Percentiles rank a stretch among this genome's conserved stretches.
These are phyloP conservation scores for Septoria petroselini DNA, from an alignment of 2,329 filamentous ascomycete species.

Conservation along the genomic window DNA sequence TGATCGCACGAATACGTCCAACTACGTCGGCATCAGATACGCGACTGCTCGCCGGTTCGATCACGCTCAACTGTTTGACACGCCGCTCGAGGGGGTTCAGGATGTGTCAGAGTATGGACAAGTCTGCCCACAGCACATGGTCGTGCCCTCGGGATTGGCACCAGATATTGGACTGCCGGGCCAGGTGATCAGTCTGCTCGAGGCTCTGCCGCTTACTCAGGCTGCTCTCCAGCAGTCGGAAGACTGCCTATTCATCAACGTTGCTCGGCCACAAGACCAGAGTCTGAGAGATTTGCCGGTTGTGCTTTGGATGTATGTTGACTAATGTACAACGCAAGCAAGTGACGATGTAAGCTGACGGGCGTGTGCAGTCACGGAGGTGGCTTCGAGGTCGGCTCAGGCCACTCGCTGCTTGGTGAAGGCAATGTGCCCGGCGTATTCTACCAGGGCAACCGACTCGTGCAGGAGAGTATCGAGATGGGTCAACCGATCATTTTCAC, in stretches of 20 bases:
- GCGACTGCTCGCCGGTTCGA: conserved; percentile 18
- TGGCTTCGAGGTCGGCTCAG: conserved; percentile 29
- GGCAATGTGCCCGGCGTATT: conserved; percentile 7
- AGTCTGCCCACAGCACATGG: conserved; percentile 15
- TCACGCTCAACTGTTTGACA: conserved; percentile 13
- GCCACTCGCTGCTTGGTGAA: conserved; percentile 27
- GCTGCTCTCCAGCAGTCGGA: conserved; percentile 38
- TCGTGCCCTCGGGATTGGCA: not conserved
- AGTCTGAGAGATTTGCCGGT: conserved; percentile 41
- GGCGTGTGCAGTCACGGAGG: conserved; percentile 39
- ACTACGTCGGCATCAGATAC: too few species aligned
- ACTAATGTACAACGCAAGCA: too few species aligned
- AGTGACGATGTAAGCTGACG: not conserved
- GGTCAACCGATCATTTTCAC: conserved; percentile 24
- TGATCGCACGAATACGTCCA: too few species aligned
- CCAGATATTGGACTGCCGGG: conserved; percentile 11
- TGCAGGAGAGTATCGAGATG: conserved; percentile 17
- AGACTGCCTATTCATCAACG: conserved; percentile 59
- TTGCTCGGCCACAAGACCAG: conserved; percentile 33
- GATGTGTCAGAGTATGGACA: conserved; percentile 14
- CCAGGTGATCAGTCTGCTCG: conserved; percentile 11
- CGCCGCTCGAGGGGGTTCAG: not conserved
- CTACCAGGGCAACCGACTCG: conserved; percentile 31
- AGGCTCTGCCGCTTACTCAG: conserved; percentile 15
- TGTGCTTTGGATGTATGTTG: conserved; percentile 43